A percentile compares a stretch with the other conserved stretches of the same genome.
Conservation (phyloP, 352 stramenopile genomes). For the Globisporangium viniferum region DNA sequence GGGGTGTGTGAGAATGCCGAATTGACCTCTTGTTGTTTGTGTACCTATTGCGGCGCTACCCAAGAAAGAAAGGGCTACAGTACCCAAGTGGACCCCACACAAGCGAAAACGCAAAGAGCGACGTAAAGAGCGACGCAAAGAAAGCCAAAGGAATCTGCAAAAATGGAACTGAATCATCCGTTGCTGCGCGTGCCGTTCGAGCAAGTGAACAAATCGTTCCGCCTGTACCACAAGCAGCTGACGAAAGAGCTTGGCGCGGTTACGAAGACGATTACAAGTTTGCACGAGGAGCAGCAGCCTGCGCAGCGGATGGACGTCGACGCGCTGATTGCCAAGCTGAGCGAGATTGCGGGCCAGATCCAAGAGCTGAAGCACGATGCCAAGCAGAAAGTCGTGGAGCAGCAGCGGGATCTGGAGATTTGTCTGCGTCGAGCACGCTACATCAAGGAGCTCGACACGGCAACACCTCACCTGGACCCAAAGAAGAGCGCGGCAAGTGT, state of each 20-base stretch:
- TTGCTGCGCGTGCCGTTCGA: conserved; percentile 77
- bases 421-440: conserved; percentile 45
- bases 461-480: conserved; percentile 17
- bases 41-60: conserved; percentile 6
- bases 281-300: conserved; percentile 56
- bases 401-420: conserved; percentile 56
- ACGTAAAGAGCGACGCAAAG: not conserved
- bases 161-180: conserved; percentile 66
- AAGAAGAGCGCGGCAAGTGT: conserved; percentile 2
- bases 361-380: conserved; percentile 41
- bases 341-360: conserved; percentile 41
- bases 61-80: not conserved
- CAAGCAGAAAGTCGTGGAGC: conserved; percentile 40
- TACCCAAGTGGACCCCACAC: not conserved
- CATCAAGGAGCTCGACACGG: conserved; percentile 35
- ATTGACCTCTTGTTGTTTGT: conserved; percentile 8
- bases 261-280: conserved; percentile 40
- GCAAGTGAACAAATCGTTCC: conserved; percentile 70
- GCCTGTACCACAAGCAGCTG: conserved; percentile 78
- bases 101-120: not conserved
- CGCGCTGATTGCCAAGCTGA: conserved; percentile 47
- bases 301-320: conserved; percentile 61
- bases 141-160: not conserved
- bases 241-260: conserved; percentile 54
- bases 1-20: not conserved